Conservation (phyloP, 2,329 filamentous ascomycete genomes). For the Apiospora rasikravindrae region DNA sequence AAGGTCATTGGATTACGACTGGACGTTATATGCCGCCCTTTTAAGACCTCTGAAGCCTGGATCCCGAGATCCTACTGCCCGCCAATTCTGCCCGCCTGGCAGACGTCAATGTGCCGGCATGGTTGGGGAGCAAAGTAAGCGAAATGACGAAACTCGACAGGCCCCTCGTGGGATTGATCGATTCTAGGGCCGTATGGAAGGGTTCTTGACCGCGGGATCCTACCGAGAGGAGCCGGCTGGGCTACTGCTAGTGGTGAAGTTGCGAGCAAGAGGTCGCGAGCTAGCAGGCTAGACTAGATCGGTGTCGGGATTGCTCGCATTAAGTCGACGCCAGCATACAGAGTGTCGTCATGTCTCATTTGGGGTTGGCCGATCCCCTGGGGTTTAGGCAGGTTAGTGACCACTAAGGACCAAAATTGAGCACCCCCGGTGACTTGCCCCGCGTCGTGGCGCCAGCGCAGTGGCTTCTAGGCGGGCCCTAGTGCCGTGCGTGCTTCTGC, state of each 20-base stretch:
- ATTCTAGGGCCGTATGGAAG: background rate
- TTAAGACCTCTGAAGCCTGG: background rate
- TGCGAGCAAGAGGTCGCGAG: background rate
- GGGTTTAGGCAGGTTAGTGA: background rate
- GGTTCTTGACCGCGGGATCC: background rate
- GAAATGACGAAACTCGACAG: constrained; percentile 6
- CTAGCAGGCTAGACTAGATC: background rate
- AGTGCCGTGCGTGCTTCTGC: background rate
- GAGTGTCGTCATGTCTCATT: constrained; percentile 12
- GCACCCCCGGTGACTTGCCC: constrained; percentile 15
- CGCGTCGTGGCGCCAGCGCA: constrained; percentile 13
- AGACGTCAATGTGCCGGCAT: background rate
- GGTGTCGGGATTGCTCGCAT: background rate
- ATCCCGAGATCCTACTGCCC: background rate
- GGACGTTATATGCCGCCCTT: background rate
- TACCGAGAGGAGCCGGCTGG: background rate
- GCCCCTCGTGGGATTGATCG: background rate
- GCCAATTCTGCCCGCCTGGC: background rate
- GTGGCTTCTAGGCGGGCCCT: background rate
- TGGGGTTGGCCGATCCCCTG: background rate
- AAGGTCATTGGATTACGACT: background rate
- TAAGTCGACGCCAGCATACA: background rate
- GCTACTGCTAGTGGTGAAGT: background rate
- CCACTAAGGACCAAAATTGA: background rate
- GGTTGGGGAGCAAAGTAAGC: background rate